These are phyloP conservation scores for Theobroma cacao DNA, from an alignment of 345 rosid genomes.

Conservation along the genomic window DNA sequence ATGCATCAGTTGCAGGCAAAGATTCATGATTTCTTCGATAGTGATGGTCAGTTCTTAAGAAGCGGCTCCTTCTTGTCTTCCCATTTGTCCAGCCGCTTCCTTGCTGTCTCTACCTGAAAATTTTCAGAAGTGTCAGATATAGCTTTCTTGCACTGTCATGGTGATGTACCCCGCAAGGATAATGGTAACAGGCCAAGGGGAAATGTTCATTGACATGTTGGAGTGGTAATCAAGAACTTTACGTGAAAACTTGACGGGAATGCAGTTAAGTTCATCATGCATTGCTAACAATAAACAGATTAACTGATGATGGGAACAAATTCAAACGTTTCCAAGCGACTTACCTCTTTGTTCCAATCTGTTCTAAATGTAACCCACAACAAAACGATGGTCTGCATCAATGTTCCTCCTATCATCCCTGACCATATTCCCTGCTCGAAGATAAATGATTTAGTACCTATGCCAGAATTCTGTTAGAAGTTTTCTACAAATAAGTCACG, in stretches of 20 bases:
- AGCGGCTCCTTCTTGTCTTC: conserved; percentile 46
- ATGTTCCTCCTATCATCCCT: conserved; percentile 63
- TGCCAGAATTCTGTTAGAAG: no score
- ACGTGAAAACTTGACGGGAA: no score
- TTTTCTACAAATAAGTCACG: background rate
- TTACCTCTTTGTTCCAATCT: conserved; percentile 60
- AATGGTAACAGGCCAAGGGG: no score
- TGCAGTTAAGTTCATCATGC: background rate
- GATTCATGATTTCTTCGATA: background rate
- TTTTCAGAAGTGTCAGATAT: no score
- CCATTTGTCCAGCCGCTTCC: conserved; percentile 59
- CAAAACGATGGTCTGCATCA: conserved; percentile 51
- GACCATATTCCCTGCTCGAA: conserved; percentile 53
- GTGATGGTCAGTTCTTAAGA: background rate
- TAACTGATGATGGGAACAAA: no score
- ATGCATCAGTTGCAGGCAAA: background rate
- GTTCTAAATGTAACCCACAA: conserved; percentile 45
- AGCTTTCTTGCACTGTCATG: no score
- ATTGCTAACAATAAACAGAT: background rate
- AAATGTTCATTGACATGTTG: no score
- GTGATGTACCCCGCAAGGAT: no score
- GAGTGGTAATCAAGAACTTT: no score
- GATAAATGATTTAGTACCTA: background rate
- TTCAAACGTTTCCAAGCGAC: background rate
- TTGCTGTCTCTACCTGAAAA: conserved; percentile 68